Evolutionary conservation across 495 filamentous ascomycete genomes (phyloP).

Genomic region (Acidomyces sp.): DNA sequence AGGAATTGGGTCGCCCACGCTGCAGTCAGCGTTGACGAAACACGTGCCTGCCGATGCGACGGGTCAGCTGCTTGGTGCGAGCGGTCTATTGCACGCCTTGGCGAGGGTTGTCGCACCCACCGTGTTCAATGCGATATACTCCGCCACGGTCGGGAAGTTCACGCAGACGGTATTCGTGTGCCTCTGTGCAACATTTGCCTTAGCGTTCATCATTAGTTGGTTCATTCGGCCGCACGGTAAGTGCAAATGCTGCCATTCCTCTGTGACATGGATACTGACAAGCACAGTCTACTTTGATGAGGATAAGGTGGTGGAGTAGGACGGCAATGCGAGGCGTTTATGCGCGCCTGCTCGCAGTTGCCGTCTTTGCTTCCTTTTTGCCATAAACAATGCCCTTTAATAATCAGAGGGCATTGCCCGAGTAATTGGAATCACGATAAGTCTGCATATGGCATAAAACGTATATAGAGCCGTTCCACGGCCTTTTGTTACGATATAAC

Average conservation of each 20-base stretch:
- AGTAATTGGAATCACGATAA: no score
- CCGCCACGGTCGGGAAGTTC: constrained; percentile 59
- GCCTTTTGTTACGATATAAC: no score
- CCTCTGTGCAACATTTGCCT: constrained; percentile 50
- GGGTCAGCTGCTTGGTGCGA: constrained; percentile 76
- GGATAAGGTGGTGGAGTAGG: background rate
- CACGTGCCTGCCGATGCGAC: constrained; percentile 71
- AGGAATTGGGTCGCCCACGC: constrained; percentile 68
- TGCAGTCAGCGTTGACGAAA: constrained; percentile 75
- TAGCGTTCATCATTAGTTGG: constrained; percentile 51
- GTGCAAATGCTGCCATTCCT: constrained; percentile 18
- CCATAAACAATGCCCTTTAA: no score
- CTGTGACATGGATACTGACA: background rate
- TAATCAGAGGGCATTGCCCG: no score
- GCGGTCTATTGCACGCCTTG: constrained; percentile 70
- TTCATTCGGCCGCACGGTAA: constrained; percentile 61
- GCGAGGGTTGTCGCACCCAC: constrained; percentile 66
- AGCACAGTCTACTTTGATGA: background rate
- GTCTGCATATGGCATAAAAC: no score
- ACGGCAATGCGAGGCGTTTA: no score
- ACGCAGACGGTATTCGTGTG: constrained; percentile 75
- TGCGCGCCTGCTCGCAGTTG: no score
- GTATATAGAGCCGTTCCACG: no score
- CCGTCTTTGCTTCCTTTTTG: no score
- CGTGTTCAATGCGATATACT: constrained; percentile 76